Percentiles rank a stretch among this genome's conserved stretches.
These are phyloP conservation scores for Lanmaoa pseudosensibilis DNA, from an alignment of 768 basidiomycete genomes.

Conservation along the genomic window DNA sequence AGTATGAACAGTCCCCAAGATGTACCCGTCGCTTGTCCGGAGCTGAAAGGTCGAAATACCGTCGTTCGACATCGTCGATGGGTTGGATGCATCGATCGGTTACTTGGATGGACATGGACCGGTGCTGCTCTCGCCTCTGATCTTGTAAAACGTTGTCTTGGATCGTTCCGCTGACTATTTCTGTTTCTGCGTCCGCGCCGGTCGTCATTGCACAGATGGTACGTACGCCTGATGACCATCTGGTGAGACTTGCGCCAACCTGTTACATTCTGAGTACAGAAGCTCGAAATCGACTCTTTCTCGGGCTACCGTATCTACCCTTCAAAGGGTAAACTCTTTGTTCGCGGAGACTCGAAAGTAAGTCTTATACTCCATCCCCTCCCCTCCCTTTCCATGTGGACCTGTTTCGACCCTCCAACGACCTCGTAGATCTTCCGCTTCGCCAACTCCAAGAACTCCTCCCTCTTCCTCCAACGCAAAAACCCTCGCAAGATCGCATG, in stretches of 20 bases:
- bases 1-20: conserved; percentile 10
- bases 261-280: conserved; percentile 45
- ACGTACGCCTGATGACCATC: conserved; percentile 8
- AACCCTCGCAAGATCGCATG: conserved; percentile 99
- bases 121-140: conserved; percentile 11
- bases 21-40: conserved; percentile 1
- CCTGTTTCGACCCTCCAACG: neutral
- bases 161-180: conserved; percentile 19
- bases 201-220: conserved; percentile 21
- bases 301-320: conserved; percentile 98
- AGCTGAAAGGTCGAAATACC: conserved; percentile 2
- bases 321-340: conserved; percentile 92
- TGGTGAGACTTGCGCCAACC: neutral
- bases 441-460: conserved; percentile 86
- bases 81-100: conserved; percentile 43
- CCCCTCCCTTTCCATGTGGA: neutral
- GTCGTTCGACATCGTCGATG: conserved; percentile 19
- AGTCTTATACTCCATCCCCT: conserved; percentile 16
- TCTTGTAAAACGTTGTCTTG: conserved; percentile 8
- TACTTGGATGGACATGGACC: conserved; percentile 28
- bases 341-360: conserved; percentile 95
- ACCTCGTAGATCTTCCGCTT: conserved; percentile 87
- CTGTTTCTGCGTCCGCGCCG: neutral
- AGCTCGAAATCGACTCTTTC: conserved; percentile 99
- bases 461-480: conserved; percentile 98